These are phyloP conservation scores for Ogataea methanolica DNA, from an alignment of 805 yeast genomes.

Conservation along the genomic window DNA sequence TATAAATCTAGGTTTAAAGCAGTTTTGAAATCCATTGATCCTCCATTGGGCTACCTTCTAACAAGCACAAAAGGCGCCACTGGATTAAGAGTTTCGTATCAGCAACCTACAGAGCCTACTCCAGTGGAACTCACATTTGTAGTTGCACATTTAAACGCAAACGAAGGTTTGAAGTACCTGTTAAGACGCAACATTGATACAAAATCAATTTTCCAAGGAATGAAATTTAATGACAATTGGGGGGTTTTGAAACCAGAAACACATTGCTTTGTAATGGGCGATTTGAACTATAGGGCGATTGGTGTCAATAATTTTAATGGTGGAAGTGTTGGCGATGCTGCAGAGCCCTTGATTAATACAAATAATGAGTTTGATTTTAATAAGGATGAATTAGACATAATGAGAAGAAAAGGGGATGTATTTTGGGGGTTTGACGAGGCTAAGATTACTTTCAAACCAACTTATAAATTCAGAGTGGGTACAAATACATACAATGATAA, in stretches of 20 bases:
- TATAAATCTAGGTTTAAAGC: constrained; percentile 21
- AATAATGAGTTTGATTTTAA: constrained; percentile 14
- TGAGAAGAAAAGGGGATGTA: constrained; percentile 38
- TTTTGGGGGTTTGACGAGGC: constrained; percentile 67
- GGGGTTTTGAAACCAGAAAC: constrained; percentile 45
- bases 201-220: constrained; percentile 41
- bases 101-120: background rate
- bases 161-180: constrained; percentile 55
- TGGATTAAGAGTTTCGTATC: constrained; percentile 47
- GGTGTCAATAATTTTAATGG: constrained; percentile 5
- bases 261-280: constrained; percentile 78
- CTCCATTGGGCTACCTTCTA: constrained; percentile 51
- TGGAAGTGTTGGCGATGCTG: background rate
- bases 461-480: constrained; percentile 62
- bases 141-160: constrained; percentile 70
- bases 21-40: constrained; percentile 22
- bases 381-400: constrained; percentile 47
- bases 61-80: constrained; percentile 76
- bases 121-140: constrained; percentile 52
- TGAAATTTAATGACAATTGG: constrained; percentile 56
- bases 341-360: background rate
- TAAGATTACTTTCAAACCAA: constrained; percentile 64
- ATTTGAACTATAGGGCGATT: constrained; percentile 69
- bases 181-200: constrained; percentile 51
- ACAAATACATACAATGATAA: constrained; percentile 45